Conservation (phyloP, 2,329 filamentous ascomycete species). For the Clonostachys sp. region DNA sequence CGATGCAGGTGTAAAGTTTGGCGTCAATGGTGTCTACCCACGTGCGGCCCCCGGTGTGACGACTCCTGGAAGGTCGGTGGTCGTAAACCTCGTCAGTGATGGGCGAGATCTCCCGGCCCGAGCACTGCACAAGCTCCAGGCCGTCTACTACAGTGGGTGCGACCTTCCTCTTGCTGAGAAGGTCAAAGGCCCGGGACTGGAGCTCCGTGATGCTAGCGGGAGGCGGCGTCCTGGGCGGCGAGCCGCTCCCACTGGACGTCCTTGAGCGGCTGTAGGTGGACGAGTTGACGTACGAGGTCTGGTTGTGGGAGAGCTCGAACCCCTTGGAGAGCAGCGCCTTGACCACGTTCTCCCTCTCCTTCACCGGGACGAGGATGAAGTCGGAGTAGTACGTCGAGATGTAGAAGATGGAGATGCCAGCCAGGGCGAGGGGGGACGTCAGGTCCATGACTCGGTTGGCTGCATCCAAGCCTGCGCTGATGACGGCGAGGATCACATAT, state of each 20-base stretch:
- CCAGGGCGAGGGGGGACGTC: conserved; percentile 84
- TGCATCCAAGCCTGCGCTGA: conserved; percentile 84
- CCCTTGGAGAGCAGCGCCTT: conserved; percentile 72
- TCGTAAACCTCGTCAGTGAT: conserved; percentile 27
- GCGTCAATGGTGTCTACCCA: conserved; percentile 60
- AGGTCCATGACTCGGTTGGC: conserved; percentile 88
- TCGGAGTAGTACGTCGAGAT: conserved; percentile 98
- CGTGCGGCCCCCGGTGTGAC: conserved; percentile 29
- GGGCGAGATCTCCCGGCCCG: conserved; percentile 51
- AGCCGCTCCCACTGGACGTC: conserved; percentile 23
- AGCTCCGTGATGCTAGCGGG: conserved; percentile 76
- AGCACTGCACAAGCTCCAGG: conserved; percentile 77
- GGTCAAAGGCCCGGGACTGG: conserved; percentile 75
- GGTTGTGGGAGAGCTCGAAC: conserved; percentile 76
- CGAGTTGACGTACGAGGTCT: conserved; percentile 61
- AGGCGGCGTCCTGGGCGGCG: conserved; percentile 65
- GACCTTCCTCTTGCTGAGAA: conserved; percentile 75
- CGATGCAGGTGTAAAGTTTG: conserved; percentile 57
- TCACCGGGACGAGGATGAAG: conserved; percentile 85
- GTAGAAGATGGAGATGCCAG: conserved; percentile 95
- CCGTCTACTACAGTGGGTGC: conserved; percentile 63
- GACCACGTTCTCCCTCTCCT: conserved; percentile 69
- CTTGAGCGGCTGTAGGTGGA: conserved; percentile 25
- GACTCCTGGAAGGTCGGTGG: conserved; percentile 25
- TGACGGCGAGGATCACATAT: conserved; percentile 85